phyloP scores from a whole-genome alignment of 257 asterid species.

The Petunia secreta region DNA sequence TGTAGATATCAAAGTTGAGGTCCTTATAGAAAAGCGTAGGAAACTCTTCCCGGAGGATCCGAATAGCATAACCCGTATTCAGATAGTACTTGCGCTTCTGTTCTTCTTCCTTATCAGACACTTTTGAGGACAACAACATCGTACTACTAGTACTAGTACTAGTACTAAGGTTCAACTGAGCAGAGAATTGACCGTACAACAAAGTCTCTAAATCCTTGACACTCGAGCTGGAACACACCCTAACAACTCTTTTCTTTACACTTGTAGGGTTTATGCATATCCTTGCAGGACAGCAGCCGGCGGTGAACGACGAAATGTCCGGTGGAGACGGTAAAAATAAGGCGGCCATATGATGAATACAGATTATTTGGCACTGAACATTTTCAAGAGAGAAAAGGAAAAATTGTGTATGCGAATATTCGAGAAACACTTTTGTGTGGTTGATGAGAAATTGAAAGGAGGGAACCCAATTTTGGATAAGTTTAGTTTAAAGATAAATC shows the following conservation, averaged over 20 bases:
- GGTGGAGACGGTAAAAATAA: slow-evolving; percentile 43
- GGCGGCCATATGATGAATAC: slow-evolving; percentile 36
- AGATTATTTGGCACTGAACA: slow-evolving; percentile 30
- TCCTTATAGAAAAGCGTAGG: slow-evolving; percentile 77
- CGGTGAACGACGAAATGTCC: slow-evolving; percentile 34
- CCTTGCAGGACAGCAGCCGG: slow-evolving; percentile 28
- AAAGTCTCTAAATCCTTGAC: slow-evolving; percentile 62
- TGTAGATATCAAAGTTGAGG: slow-evolving; percentile 81
- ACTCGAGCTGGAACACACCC: slow-evolving; percentile 38
- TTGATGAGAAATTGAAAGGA: neutral
- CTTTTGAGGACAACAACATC: slow-evolving; percentile 41
- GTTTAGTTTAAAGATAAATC: no score
- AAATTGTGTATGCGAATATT: slow-evolving; percentile 18
- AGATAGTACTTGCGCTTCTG: slow-evolving; percentile 76
- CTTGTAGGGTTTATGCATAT: neutral
- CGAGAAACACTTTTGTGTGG: slow-evolving; percentile 1
- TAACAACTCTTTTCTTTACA: slow-evolving; percentile 43
- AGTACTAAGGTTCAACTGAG: slow-evolving; percentile 44
- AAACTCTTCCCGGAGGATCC: slow-evolving; percentile 87
- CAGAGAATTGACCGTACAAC: slow-evolving; percentile 47
- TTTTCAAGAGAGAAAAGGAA: neutral
- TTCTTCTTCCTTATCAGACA: slow-evolving; percentile 55
- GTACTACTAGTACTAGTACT: neutral
- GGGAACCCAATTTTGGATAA: no score
- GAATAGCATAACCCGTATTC: slow-evolving; percentile 82